Base-by-base conservation (phyloP, 495 filamentous ascomycete species). In the Neurospora sp. region DNA sequence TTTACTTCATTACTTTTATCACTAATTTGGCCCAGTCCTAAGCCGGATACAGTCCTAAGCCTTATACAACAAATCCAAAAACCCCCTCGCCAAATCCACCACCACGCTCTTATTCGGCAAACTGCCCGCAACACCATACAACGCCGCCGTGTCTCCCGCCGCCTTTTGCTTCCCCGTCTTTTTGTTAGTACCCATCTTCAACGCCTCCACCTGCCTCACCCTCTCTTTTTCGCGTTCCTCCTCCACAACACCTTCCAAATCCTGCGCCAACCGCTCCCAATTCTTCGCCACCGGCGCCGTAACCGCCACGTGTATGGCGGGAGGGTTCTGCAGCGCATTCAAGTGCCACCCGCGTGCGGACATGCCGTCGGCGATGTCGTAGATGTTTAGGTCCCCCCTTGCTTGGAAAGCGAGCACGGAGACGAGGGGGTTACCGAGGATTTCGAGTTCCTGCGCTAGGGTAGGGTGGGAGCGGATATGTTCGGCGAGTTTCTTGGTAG, bases 301-400 rank as follows among this genome's bases (percentile, higher is more conserved):
- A 70, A 98, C 93, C n/a, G 96, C 96, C 37, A 97, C 91, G 82
- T 99, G 96, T 27, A 99, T 93, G n/a, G 93, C 96, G 0, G 96
- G 89, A 9, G 96, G 96, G 70, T 89, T 89, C 79, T 99, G 96
- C 71, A 98, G 86, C 8, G 95, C 93, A 78, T 97, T 99, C 69
- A 99, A 87, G 82, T 98, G 96, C 96, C 96, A 99, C 31, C 96
- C 96, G 76, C 90, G 89, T 3, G 85, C 85, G 69, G 86, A 88
- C 90, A 99, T 91, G 72, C 87, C 91, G 84, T 97, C 93, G 35
- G 93, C 93, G 72, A 97, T 87, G 75, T 98, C 94, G 79, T 96
- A 97, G 42, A 93, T 89, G 80, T 96, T 90, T 38, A 99, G 86
- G 6, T 87, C 89, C 74, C 88, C 54, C 0, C 27, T 88, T 49